phyloP scores from a whole-genome alignment of 352 stramenopile genomes.

The Elongisporangium senticosum region DNA sequence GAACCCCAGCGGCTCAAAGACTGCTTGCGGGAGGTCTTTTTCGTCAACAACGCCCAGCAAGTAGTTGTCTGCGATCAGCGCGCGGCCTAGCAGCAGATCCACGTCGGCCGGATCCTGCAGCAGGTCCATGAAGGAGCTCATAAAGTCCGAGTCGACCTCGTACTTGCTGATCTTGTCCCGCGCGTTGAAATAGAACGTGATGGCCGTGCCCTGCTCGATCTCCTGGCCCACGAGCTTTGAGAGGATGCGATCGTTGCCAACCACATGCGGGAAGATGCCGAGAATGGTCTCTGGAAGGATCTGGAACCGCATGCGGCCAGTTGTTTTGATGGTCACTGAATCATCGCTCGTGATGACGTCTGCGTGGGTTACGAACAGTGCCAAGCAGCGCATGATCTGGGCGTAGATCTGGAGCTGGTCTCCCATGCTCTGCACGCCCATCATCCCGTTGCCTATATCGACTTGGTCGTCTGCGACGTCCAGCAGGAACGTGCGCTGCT shows the following conservation, averaged over 20 bases:
- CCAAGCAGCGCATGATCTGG: conserved; percentile 24
- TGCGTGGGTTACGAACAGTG: conserved; percentile 19
- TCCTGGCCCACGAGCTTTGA: not conserved
- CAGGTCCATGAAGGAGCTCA: conserved; percentile 2
- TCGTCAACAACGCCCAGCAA: not conserved
- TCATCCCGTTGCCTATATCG: conserved; percentile 18
- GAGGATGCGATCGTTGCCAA: conserved; percentile 27
- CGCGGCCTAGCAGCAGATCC: conserved; percentile 3
- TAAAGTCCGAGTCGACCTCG: conserved; percentile 2
- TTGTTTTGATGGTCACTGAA: conserved; percentile 26
- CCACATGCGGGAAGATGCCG: conserved; percentile 36
- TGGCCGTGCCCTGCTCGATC: not conserved
- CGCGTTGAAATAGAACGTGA: conserved; percentile 6
- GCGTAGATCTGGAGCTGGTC: conserved; percentile 34
- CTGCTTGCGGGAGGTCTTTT: not conserved
- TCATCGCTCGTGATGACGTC: conserved; percentile 21
- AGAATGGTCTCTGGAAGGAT: conserved; percentile 40
- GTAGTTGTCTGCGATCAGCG: conserved; percentile 1
- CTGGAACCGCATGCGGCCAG: conserved; percentile 26
- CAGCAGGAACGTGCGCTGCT: conserved; percentile 23
- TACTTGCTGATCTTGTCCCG: conserved; percentile 2
- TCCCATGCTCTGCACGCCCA: conserved; percentile 18
- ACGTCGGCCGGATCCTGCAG: not conserved
- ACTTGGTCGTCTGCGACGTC: conserved; percentile 24
- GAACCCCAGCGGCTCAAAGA: not conserved